phyloP scores from a whole-genome alignment of 2,329 filamentous ascomycete species.

The Colletotrichum destructivum region DNA sequence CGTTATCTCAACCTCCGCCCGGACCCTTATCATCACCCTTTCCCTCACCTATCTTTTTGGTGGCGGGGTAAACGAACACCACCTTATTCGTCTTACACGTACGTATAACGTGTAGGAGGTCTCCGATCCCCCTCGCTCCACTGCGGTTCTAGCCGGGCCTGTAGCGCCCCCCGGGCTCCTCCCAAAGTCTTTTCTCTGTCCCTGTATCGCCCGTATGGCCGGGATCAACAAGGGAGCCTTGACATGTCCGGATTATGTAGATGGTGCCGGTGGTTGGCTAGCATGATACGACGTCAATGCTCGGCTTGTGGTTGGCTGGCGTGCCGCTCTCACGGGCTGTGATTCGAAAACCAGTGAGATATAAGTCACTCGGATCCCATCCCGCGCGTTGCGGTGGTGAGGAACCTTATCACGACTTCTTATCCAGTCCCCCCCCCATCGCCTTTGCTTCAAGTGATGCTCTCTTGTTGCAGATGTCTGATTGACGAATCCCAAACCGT shows the following conservation, averaged over 20 bases:
- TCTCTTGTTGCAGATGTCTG: background rate
- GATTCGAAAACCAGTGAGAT: constrained; percentile 11
- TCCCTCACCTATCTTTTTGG: constrained; percentile 1
- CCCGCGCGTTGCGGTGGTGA: constrained; percentile 20
- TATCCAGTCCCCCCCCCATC: background rate
- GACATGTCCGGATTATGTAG: constrained; percentile 5
- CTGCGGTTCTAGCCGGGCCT: constrained; percentile 18
- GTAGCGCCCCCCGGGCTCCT: background rate
- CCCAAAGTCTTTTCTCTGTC: constrained; percentile 13
- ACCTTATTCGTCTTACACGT: constrained; percentile 34
- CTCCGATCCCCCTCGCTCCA: constrained; percentile 25
- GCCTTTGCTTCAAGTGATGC: constrained; percentile 8
- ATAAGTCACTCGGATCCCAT: constrained; percentile 25
- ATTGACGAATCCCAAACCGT: background rate
- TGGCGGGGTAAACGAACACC: constrained; percentile 35
- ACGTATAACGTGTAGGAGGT: constrained; percentile 40
- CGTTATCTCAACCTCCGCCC: constrained; percentile 35
- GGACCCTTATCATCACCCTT: constrained; percentile 31
- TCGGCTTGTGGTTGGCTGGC: constrained; percentile 32
- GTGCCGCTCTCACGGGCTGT: background rate
- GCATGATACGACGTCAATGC: constrained; percentile 16
- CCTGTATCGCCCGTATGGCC: constrained; percentile 12
- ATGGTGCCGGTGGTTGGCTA: constrained; percentile 22
- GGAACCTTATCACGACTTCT: constrained; percentile 33
- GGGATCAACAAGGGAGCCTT: constrained; percentile 22